A percentile compares a stretch with the other conserved stretches of the same genome.
These are phyloP conservation scores for Lasiosphaeriaceae sp. DNA, from an alignment of 495 filamentous ascomycete species.

Conservation along the genomic window DNA sequence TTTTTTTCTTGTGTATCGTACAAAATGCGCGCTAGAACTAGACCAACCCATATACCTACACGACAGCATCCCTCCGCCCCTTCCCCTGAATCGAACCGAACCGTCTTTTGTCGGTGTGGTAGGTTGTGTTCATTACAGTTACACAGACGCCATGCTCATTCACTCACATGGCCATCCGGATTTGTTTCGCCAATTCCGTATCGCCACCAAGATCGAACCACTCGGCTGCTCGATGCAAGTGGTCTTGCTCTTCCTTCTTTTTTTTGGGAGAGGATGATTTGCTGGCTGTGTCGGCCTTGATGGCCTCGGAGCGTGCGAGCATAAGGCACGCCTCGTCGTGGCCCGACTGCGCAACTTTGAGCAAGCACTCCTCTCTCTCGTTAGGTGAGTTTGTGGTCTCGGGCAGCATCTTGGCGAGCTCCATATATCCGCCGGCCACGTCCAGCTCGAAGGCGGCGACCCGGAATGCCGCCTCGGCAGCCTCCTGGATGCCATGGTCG, in stretches of 20 bases:
- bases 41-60: background rate
- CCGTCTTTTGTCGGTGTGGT: too few species aligned
- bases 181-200: too few species aligned
- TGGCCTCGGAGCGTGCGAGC: background rate
- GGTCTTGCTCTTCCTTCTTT: background rate
- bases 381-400: slow-evolving; percentile 4
- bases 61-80: too few species aligned
- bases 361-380: slow-evolving; percentile 17
- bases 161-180: too few species aligned
- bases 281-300: background rate
- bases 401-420: slow-evolving; percentile 26
- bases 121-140: too few species aligned
- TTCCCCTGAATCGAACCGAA: too few species aligned
- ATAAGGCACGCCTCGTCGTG: slow-evolving; percentile 15
- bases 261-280: background rate
- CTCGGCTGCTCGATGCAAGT: slow-evolving; percentile 5
- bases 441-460: slow-evolving; percentile 29
- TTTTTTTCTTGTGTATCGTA: background rate
- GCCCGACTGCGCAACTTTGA: slow-evolving; percentile 28
- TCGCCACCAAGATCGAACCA: slow-evolving; percentile 4
- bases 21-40: too few species aligned
- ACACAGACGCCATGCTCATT: background rate
- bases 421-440: slow-evolving; percentile 11
- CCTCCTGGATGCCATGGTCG: slow-evolving; percentile 6
- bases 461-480: slow-evolving; percentile 21